Percentiles rank a stretch among this genome's conserved stretches.
Evolutionary conservation across 2,329 filamentous ascomycete genomes (phyloP).

Genomic region (Pseudofabraea citricarpa): DNA sequence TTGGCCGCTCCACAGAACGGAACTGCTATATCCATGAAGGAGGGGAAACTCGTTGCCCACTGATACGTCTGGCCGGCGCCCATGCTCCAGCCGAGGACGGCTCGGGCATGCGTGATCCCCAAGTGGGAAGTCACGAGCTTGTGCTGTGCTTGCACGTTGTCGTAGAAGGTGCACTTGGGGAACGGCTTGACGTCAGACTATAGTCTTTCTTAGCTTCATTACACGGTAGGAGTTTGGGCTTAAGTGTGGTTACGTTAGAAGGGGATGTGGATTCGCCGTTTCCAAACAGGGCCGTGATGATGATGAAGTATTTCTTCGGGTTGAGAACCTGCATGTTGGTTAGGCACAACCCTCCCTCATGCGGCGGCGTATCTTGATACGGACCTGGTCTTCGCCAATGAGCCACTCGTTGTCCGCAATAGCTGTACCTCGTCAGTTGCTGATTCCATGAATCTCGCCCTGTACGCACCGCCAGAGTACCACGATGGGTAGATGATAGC

Average conservation of each 20-base stretch:
- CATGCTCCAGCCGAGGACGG: constrained; percentile 69
- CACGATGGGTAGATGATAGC: constrained; percentile 74
- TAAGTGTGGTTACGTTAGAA: constrained; percentile 41
- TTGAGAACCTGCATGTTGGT: constrained; percentile 42
- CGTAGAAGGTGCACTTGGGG: constrained; percentile 59
- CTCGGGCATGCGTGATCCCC: constrained; percentile 52
- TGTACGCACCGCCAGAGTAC: constrained; percentile 56
- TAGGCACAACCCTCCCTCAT: neutral
- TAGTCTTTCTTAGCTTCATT: neutral
- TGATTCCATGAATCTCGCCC: neutral
- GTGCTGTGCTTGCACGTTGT: constrained; percentile 65
- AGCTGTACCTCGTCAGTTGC: constrained; percentile 23
- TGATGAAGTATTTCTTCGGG: constrained; percentile 62
- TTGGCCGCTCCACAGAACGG: constrained; percentile 64
- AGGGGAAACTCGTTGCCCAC: constrained; percentile 38
- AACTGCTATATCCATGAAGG: constrained; percentile 60
- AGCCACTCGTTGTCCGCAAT: constrained; percentile 75
- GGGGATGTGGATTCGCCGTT: constrained; percentile 66
- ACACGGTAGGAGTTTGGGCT: neutral
- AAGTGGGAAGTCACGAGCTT: constrained; percentile 60
- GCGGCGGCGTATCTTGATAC: neutral
- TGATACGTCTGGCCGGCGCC: constrained; percentile 62
- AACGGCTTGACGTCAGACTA: constrained; percentile 47
- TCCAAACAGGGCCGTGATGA: constrained; percentile 64
- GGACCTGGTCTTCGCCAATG: constrained; percentile 32